Evolutionary conservation across 1,284 basidiomycete genomes (phyloP), one percentile per base, ranked within the genome.

Genomic region (Cutaneotrichosporon cavernicola): DNA sequence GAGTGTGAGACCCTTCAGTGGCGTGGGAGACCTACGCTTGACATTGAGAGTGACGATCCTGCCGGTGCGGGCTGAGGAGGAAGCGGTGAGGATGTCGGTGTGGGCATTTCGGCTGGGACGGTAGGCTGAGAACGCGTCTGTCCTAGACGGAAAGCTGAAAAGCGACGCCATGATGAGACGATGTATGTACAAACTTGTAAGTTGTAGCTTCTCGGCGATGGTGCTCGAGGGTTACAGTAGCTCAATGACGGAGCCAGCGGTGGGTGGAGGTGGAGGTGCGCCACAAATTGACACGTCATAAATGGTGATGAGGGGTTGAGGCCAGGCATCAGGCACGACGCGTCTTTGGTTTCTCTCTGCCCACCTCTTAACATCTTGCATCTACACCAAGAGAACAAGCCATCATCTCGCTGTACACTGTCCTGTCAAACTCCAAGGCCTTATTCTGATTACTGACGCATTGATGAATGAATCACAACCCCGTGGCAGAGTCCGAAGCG

Each of bases 71-170:
- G 52, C 8, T 14, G 40, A 34, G 1, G 34, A 47, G 6, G 61
- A 34, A 3, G 65, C 60, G 5, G 65, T 69, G 26, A 78, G 51
- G 53, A 74, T 71, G 61, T 77, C 75, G 51, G 64, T 65, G 66
- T 77, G 74, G 4, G 77, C 77, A 63, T 76, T 76, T 30, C 58
- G 65, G 59, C 72, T 74, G 11, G 76, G 77, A 21, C 64, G 57
- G 55, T 77, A 77, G 2, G 61, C 62, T 3, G 65, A 66, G 67
- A 79, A 79, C 10, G 74, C 74, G 57, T 73, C 64, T 6, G 69
- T 65, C 9, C 11, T 32, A 11, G 61, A 53, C 1, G 75, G 73
- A 2, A 77, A 61, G 1, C 56, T 31, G 21, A 74, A 63, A 30
- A 76, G 69, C 5, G 74, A 65, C 22, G 70, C 62, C 71, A 72